phyloP scores from a whole-genome alignment of 2,329 filamentous ascomycete species.

The Periconia macrospinosa region DNA sequence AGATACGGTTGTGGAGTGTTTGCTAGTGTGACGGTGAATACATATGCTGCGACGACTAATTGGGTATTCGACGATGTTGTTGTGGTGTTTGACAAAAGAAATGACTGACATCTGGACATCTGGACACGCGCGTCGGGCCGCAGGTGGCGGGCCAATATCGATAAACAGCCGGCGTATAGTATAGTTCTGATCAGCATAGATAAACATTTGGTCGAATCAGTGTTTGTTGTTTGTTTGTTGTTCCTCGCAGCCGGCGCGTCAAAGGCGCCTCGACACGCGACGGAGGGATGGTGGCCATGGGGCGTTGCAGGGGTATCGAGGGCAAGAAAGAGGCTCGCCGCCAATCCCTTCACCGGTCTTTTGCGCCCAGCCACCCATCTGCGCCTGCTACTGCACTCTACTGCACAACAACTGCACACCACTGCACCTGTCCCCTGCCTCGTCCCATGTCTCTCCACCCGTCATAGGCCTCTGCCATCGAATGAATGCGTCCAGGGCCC shows the following conservation, averaged over 20 bases:
- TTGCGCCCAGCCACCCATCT: conserved; percentile 28
- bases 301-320: background rate
- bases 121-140: background rate
- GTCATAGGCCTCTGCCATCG: conserved; percentile 22
- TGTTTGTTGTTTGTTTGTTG: conserved; percentile 23
- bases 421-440: background rate
- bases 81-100: conserved; percentile 10
- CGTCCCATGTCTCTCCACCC: conserved; percentile 4
- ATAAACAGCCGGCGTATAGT: conserved; percentile 2
- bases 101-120: background rate
- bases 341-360: conserved; percentile 20
- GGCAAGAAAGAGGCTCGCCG: background rate
- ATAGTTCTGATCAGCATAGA: conserved; percentile 10
- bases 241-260: conserved; percentile 15
- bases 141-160: background rate
- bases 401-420: conserved; percentile 33
- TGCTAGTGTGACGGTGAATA: background rate
- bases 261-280: conserved; percentile 12
- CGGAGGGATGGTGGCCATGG: background rate
- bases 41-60: background rate
- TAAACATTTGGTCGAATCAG: background rate
- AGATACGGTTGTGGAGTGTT: background rate
- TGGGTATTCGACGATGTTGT: conserved; percentile 17
- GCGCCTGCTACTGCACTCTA: conserved; percentile 9
- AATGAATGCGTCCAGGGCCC: conserved; percentile 37